Conservation (phyloP, 2,329 filamentous ascomycete species). For the Diatrype stigma region DNA sequence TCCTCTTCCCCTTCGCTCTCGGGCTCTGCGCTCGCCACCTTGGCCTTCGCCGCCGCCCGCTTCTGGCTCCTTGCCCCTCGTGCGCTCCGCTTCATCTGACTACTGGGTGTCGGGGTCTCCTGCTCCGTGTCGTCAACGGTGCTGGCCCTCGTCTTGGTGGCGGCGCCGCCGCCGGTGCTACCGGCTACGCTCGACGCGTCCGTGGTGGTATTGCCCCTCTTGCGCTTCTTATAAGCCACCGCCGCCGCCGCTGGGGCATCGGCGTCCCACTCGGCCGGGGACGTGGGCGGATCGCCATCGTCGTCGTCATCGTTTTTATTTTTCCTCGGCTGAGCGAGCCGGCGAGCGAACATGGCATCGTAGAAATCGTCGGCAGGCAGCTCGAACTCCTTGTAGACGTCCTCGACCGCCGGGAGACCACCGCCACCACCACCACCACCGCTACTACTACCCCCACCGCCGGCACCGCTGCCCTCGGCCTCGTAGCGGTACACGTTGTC, state of each 20-base stretch:
- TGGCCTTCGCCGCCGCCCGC: constrained; percentile 39
- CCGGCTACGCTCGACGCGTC: constrained; percentile 43
- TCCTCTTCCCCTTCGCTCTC: constrained; percentile 21
- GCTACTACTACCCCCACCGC: neutral
- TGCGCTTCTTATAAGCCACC: constrained; percentile 37
- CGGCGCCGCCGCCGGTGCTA: constrained; percentile 39
- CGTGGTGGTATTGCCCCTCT: constrained; percentile 33
- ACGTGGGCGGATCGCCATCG: constrained; percentile 43
- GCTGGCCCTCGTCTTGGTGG: constrained; percentile 39
- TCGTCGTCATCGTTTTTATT: constrained; percentile 47
- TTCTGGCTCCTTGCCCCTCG: constrained; percentile 41
- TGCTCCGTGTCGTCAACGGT: constrained; percentile 52
- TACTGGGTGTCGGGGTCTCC: constrained; percentile 37
- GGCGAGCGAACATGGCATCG: constrained; percentile 41
- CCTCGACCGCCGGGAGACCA: constrained; percentile 43
- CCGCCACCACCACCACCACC: constrained; percentile 14
- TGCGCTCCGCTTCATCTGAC: constrained; percentile 36
- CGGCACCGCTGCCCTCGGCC: constrained; percentile 50
- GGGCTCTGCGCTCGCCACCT: constrained; percentile 26
- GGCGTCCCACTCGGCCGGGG: constrained; percentile 42
- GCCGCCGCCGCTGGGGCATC: constrained; percentile 17
- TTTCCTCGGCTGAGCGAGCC: constrained; percentile 33
- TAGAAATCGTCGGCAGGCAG: constrained; percentile 49
- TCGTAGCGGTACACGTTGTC: constrained; percentile 57
- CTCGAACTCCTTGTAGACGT: constrained; percentile 63